Percentiles rank a stretch among this genome's conserved stretches.
phyloP scores from a whole-genome alignment of 2,329 filamentous ascomycete genomes.

The Aureobasidium namibiae region DNA sequence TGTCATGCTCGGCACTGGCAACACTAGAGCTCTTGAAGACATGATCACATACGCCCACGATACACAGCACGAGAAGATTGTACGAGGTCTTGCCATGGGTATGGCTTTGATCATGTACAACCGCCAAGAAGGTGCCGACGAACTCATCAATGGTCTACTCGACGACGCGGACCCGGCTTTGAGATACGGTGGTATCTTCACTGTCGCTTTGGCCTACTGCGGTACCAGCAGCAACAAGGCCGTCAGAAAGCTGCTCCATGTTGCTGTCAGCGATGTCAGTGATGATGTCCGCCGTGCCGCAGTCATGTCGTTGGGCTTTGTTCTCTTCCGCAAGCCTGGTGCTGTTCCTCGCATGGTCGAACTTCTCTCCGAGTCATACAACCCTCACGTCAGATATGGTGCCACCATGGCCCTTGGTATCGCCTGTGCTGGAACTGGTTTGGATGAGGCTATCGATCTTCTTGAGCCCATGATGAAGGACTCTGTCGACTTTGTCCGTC shows the following conservation, averaged over 20 bases:
- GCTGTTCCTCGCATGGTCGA: constrained; percentile 98
- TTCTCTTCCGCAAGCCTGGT: constrained; percentile 93
- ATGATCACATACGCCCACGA: constrained; percentile 98
- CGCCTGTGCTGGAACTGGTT: constrained; percentile 89
- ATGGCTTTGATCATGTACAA: constrained; percentile 99
- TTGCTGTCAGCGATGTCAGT: constrained; percentile 95
- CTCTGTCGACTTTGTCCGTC: constrained; percentile 94
- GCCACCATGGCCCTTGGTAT: constrained; percentile 98
- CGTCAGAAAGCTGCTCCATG: constrained; percentile 87
- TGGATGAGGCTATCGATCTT: constrained; percentile 92
- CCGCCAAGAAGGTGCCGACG: constrained; percentile 87
- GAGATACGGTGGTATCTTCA: constrained; percentile 96
- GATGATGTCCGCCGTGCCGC: constrained; percentile 94
- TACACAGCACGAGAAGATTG: constrained; percentile 97
- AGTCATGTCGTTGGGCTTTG: constrained; percentile 96
- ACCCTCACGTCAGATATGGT: constrained; percentile 94
- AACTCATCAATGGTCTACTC: constrained; percentile 85
- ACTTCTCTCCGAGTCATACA: constrained; percentile 95
- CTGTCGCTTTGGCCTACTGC: constrained; percentile 95
- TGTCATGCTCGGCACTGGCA: constrained; percentile 97
- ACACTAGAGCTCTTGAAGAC: constrained; percentile 83
- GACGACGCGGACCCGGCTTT: constrained; percentile 90
- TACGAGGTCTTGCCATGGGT: constrained; percentile 86
- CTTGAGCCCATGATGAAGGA: constrained; percentile 99
- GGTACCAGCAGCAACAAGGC: constrained; percentile 98